phyloP scores from a whole-genome alignment of 2,329 filamentous ascomycete species.

The Phyllosticta citriasiana region DNA sequence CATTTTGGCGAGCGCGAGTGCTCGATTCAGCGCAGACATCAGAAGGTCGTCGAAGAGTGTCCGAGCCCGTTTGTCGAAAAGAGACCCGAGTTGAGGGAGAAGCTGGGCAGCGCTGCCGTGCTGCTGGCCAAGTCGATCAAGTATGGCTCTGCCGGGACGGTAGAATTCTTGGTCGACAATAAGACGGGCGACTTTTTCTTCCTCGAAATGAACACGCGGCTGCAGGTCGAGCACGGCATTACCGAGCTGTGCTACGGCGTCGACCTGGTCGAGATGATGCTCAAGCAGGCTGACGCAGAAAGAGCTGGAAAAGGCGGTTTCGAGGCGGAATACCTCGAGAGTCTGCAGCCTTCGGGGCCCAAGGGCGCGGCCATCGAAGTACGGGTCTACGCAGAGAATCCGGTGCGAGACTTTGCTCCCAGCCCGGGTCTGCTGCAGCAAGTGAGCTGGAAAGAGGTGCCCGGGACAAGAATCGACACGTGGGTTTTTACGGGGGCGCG shows the following conservation, averaged over 20 bases:
- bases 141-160: conserved; percentile 81
- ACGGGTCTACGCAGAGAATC: conserved; percentile 49
- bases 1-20: conserved; percentile 84
- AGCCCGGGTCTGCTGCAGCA: conserved; percentile 49
- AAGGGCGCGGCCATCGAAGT: conserved; percentile 43
- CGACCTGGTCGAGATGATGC: conserved; percentile 47
- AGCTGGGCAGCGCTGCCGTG: conserved; percentile 58
- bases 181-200: conserved; percentile 66
- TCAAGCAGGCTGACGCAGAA: conserved; percentile 44
- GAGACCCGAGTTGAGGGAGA: conserved; percentile 48
- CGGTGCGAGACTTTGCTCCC: conserved; percentile 48
- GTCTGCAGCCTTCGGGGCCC: conserved; percentile 34
- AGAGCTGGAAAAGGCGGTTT: conserved; percentile 37
- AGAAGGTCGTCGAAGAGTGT: conserved; percentile 86
- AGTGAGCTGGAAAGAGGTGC: conserved; percentile 43
- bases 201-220: conserved; percentile 49
- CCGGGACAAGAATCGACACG: conserved; percentile 49
- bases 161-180: conserved; percentile 85
- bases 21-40: conserved; percentile 75
- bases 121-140: conserved; percentile 46
- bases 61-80: conserved; percentile 58
- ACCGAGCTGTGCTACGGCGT: conserved; percentile 47
- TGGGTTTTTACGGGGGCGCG: conserved; percentile 51
- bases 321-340: conserved; percentile 29
- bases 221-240: conserved; percentile 50